Evolutionary conservation across 331 rosid genomes (phyloP), one percentile per base, ranked within the genome.

Genomic region (Malus hybrid): DNA sequence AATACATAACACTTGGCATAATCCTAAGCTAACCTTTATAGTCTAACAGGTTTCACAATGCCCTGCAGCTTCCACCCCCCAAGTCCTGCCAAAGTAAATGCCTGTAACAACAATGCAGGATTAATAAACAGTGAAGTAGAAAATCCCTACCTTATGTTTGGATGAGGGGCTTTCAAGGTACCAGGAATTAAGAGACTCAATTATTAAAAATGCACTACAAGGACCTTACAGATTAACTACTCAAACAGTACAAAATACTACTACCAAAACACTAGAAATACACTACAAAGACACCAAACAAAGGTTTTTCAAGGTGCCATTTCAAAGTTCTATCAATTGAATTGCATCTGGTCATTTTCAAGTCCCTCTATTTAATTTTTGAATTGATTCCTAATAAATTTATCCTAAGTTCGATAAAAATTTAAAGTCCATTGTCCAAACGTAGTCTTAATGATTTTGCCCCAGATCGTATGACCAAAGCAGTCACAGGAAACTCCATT

Each of bases 21-120:
- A 24, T 24, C 24, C 24, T 24, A 24, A 24, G 24, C 24, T 24
- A 24, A 24, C 24, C 24, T 24, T 24, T 24, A 24, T 24, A 24
- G 24, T 24, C 24, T 24, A 24, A 24, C 24, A 24, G 24, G 24
- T 24, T 88, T 86, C 75, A 94, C 85, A 66, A 94, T 84, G 86
- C 97, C 97, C 56, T 87, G 99, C 82, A 94, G 93, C 83, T 87
- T 94, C 99, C 99, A 92, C 57, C 99, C 97, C 68, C 99, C 99
- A 71, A 85, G 87, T 82, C 97, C 97, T 48, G 99, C 97, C 71
- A 84, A 79, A 73, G 88, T 84, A 87, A 94, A 94, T 78, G 97
- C 96, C 99, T 92, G 91, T 53, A 18, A 33, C 48, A 64, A 73
- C 32, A 78, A 82, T 65, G 70, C 24, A 33, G 32, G 5, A 76